Evolutionary conservation across 148 eudicot species (phyloP).

Genomic region (Oxyria digyna): DNA sequence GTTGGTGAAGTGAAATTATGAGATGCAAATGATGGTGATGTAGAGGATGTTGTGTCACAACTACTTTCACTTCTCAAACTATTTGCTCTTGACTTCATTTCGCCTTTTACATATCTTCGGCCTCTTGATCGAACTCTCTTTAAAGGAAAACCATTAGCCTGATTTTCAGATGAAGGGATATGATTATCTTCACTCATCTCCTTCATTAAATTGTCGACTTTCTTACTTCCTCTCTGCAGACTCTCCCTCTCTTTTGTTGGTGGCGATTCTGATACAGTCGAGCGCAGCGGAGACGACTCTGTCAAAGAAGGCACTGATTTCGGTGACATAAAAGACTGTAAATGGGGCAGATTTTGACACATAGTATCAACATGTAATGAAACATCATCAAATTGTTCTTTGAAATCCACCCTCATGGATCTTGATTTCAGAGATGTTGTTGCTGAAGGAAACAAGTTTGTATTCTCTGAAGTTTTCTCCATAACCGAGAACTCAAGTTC

Average conservation of each 20-base stretch:
- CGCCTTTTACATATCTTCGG: not conserved
- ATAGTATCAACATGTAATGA: not conserved
- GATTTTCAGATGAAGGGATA: conserved; percentile 10
- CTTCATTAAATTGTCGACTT: not conserved
- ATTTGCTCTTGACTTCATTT: conserved; percentile 6
- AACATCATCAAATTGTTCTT: not conserved
- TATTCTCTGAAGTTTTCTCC: not conserved
- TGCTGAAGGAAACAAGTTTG: not conserved
- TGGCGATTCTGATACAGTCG: not conserved
- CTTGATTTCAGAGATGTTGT: not conserved
- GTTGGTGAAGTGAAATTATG: not conserved
- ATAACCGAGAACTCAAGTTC: not conserved
- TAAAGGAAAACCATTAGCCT: not conserved
- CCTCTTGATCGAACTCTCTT: not conserved
- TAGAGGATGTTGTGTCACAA: not conserved
- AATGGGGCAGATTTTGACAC: not conserved
- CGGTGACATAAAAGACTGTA: not conserved
- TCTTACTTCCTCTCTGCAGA: not conserved
- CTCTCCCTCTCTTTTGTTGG: not conserved
- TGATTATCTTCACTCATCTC: not conserved
- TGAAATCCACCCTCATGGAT: not conserved
- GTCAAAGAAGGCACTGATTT: not conserved
- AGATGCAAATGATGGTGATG: not conserved
- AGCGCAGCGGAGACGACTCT: too few species aligned
- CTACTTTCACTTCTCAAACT: conserved; percentile 1